Evolutionary conservation across 345 rosid species (phyloP), one percentile per base, ranked within the genome.

Genomic region (Passiflora organensis): DNA sequence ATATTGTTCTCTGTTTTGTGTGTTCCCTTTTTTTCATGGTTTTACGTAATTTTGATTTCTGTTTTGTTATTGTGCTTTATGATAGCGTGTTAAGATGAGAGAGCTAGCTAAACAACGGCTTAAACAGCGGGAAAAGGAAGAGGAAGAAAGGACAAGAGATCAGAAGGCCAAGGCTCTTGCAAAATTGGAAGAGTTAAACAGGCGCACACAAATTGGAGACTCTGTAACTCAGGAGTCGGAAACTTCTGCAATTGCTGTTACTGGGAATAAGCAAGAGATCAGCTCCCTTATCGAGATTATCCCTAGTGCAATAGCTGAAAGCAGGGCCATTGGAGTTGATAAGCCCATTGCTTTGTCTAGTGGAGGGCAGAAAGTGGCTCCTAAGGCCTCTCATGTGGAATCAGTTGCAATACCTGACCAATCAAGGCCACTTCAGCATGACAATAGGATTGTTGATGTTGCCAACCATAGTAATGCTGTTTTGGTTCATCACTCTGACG

Each of bases 151-250:
- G 58, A 73, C 62, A 42, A 94, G 84, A 76, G 95, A 87, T 13
- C 96, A 85, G 78, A 89, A 74, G 68, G 96, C 96, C 54, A 93
- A 79, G 82, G 89, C 97, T 63, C 76, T 63, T 41, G 88, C 82
- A 54, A 93, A 93, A 72, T 71, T 82, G 61, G 90, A 80, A 72
- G 99, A 85, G 70, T 67, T 94, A 78, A 74, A 93, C 72, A 82
- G 82, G 76, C 95, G 88, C 49, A 64, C 79, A 8, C 81, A 71
- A 71, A 66, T 66, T 37, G 72, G 32, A 46, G 90, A 83, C 55
- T 67, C 69, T 71, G 68, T 57, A 41, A 66, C 74, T 55, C 68
- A 57, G 58, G 80, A 75, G 58, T 52, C 49, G 34, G 80, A 73
- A 72, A 74, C 54, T 45, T 62, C 59, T 59, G 48, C 83, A 6